A percentile compares a stretch with the other conserved stretches of the same genome.
These are phyloP conservation scores for Tephrocybe sp. DNA, from an alignment of 768 basidiomycete genomes.

Conservation along the genomic window DNA sequence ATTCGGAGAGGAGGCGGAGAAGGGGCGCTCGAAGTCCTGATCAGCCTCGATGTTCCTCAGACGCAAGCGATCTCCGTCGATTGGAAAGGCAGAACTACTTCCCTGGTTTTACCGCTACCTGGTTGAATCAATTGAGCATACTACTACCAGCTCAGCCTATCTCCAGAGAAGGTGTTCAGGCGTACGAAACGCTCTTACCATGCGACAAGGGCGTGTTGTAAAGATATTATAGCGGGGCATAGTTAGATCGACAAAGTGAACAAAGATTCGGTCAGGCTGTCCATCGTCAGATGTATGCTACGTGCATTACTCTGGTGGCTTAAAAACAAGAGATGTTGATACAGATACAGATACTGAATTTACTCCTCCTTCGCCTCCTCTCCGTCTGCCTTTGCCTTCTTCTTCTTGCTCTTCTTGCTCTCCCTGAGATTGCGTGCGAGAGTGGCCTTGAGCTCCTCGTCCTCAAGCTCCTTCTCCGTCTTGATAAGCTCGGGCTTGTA, in stretches of 20 bases:
- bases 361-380: conserved; percentile 37
- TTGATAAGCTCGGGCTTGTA: conserved; percentile 91
- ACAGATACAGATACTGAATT: background rate
- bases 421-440: conserved; percentile 81
- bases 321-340: background rate
- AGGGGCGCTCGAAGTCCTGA: conserved; percentile 7
- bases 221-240: too few relatives aligned
- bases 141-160: too few relatives aligned
- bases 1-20: conserved; percentile 70
- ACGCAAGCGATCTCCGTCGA: background rate
- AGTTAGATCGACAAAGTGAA: too few relatives aligned
- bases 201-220: too few relatives aligned
- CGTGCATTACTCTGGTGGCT: too few relatives aligned
- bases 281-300: too few relatives aligned
- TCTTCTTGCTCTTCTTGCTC: conserved; percentile 92
- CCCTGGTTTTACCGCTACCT: too few relatives aligned
- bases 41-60: background rate
- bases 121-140: too few relatives aligned
- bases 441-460: conserved; percentile 80
- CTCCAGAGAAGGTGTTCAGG: too few relatives aligned
- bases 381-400: conserved; percentile 59
- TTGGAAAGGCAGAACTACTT: too few relatives aligned
- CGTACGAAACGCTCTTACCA: too few relatives aligned
- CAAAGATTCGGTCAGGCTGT: too few relatives aligned
- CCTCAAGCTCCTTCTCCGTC: conserved; percentile 86